These are phyloP conservation scores for Halophytophthora batemanensis DNA, from an alignment of 352 stramenopile species.

Conservation along the genomic window DNA sequence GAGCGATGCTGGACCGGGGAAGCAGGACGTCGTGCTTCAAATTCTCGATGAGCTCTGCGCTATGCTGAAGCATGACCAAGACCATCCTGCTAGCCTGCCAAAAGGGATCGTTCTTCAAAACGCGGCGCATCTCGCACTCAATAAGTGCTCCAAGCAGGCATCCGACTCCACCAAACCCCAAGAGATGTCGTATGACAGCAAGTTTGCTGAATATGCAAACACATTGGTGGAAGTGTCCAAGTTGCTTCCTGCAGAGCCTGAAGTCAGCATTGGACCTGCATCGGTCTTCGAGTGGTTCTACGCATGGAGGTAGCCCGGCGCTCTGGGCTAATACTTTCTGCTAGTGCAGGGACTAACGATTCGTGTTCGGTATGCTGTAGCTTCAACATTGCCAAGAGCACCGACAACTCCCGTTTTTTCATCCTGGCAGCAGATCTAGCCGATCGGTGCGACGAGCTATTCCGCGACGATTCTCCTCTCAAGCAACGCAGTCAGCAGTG, in stretches of 20 bases:
- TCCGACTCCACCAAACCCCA: constrained; percentile 2
- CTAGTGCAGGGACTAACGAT: neutral
- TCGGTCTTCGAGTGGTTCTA: constrained; percentile 79
- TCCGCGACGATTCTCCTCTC: constrained; percentile 33
- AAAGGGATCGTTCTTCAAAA: constrained; percentile 57
- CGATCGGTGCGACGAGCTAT: constrained; percentile 38
- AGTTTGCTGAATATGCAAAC: constrained; percentile 40
- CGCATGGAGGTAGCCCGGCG: constrained; percentile 48
- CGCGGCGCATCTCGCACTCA: constrained; percentile 58
- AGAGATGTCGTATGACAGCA: constrained; percentile 23
- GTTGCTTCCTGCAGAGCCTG: neutral
- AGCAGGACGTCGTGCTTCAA: constrained; percentile 34
- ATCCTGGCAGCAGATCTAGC: constrained; percentile 58
- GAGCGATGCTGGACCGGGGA: constrained; percentile 19
- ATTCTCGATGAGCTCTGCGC: constrained; percentile 58
- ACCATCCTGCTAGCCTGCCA: constrained; percentile 17
- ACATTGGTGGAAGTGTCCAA: constrained; percentile 34
- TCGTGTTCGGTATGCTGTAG: constrained; percentile 21
- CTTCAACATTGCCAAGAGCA: constrained; percentile 68
- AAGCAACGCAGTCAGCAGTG: constrained; percentile 35
- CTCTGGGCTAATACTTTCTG: neutral
- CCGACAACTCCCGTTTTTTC: constrained; percentile 47
- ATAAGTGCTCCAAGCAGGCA: constrained; percentile 19
- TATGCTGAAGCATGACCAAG: constrained; percentile 10
- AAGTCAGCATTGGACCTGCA: constrained; percentile 26